Evolutionary conservation across 2,329 filamentous ascomycete species (phyloP).

Genomic region (Aspergillus unguis): DNA sequence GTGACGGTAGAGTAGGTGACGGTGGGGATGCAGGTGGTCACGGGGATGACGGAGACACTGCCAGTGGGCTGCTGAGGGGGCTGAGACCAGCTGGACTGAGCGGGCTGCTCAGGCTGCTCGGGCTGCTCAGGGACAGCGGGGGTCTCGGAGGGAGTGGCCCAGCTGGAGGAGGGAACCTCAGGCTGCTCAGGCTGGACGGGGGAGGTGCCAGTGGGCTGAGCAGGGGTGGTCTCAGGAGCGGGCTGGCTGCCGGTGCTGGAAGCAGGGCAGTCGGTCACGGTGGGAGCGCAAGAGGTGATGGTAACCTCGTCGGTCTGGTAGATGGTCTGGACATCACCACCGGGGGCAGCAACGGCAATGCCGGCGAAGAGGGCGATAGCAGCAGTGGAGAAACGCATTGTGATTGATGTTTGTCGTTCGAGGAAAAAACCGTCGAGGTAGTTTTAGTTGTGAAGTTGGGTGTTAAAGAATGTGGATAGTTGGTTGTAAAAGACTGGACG

Average conservation of each 20-base stretch:
- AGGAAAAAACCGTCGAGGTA: conserved; percentile 34
- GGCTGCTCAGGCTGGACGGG: conserved; percentile 6
- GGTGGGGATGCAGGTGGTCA: conserved; percentile 33
- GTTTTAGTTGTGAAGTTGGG: conserved; percentile 11
- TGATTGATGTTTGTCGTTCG: conserved; percentile 28
- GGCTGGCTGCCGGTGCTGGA: conserved; percentile 22
- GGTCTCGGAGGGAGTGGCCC: conserved; percentile 19
- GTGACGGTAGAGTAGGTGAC: conserved; percentile 32
- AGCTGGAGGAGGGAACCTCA: conserved; percentile 12
- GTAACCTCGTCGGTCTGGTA: conserved; percentile 59
- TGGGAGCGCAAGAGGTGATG: conserved; percentile 60
- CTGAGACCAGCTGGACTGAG: not conserved
- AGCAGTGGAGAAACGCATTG: conserved; percentile 44
- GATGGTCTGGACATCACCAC: conserved; percentile 45
- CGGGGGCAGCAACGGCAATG: conserved; percentile 38
- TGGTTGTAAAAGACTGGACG: conserved; percentile 42
- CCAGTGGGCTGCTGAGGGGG: not conserved
- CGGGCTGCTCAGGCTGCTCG: not conserved
- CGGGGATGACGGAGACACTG: conserved; percentile 26
- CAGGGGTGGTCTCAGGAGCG: conserved; percentile 8
- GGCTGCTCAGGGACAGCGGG: conserved; percentile 1
- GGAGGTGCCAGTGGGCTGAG: conserved; percentile 9
- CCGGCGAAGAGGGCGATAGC: conserved; percentile 42
- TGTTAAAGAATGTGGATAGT: conserved; percentile 33
- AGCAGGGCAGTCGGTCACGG: conserved; percentile 59